phyloP scores from a whole-genome alignment of 139 green algal species.

The Astrephomene gubernaculifera region DNA sequence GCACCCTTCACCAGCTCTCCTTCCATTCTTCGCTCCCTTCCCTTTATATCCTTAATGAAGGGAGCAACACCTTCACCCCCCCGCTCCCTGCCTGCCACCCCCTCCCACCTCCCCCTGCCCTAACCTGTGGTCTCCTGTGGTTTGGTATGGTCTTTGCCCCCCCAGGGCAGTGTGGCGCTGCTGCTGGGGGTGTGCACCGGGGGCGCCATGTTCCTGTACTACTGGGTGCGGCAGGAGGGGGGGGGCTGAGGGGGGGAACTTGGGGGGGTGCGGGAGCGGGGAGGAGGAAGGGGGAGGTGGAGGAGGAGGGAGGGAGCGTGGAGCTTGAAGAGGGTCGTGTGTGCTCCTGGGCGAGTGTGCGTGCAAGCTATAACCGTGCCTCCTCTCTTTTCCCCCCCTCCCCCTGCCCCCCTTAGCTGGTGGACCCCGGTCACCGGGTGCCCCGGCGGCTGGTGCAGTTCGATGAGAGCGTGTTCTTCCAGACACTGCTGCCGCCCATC shows the following conservation, averaged over 20 bases:
- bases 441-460: slow-evolving; percentile 20
- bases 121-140: no score
- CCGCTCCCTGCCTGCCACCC: no score
- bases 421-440: neutral
- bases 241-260: neutral
- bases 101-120: no score
- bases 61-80: no score
- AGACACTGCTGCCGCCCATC: slow-evolving; percentile 42
- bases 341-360: no score
- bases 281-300: neutral
- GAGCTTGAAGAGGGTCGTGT: no score
- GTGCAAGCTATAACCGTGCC: neutral
- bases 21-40: no score
- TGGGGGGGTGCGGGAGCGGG: neutral
- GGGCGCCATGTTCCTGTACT: neutral
- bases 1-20: no score
- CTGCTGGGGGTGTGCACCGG: slow-evolving; percentile 17
- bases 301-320: no score
- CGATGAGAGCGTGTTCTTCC: slow-evolving; percentile 46
- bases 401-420: neutral
- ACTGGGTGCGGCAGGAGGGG: neutral
- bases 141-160: no score
- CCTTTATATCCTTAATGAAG: no score
- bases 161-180: slow-evolving; percentile 24
- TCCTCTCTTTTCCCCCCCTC: neutral